phyloP scores from a whole-genome alignment of 2,329 filamentous ascomycete genomes.

The Neonectria sp. region DNA sequence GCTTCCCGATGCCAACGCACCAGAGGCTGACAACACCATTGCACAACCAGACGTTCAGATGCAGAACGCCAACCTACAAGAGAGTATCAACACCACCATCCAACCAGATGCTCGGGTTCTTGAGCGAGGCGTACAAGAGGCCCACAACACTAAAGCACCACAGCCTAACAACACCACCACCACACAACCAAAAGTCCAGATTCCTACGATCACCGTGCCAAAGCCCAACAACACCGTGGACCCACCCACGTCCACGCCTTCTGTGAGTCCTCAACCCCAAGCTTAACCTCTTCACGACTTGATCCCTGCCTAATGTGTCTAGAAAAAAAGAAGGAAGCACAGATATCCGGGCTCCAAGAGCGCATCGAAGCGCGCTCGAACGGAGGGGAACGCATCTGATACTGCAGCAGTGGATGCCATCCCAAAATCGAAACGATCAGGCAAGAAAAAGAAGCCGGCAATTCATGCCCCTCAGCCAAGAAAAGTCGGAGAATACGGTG shows the following conservation, averaged over 20 bases:
- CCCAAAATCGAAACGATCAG: slow-evolving; percentile 64
- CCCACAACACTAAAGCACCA: no score
- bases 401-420: slow-evolving; percentile 56
- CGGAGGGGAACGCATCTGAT: slow-evolving; percentile 15
- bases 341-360: background rate
- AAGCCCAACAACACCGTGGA: background rate
- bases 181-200: no score
- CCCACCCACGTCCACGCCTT: background rate
- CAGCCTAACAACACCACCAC: no score
- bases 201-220: background rate
- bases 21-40: no score
- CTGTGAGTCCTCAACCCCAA: background rate
- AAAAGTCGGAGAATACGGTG: slow-evolving; percentile 72
- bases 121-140: background rate
- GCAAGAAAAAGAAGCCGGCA: slow-evolving; percentile 71
- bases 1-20: no score
- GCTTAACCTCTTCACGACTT: no score
- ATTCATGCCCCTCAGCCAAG: slow-evolving; percentile 77
- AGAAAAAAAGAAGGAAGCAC: background rate
- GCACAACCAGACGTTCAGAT: background rate
- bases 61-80: background rate
- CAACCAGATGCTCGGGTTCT: background rate
- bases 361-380: background rate
- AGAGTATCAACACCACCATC: background rate
- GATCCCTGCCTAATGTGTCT: background rate